Percentiles rank a stretch among this genome's conserved stretches.
Conservation (phyloP, 352 stramenopile species). For the Phytophthora constricta region DNA sequence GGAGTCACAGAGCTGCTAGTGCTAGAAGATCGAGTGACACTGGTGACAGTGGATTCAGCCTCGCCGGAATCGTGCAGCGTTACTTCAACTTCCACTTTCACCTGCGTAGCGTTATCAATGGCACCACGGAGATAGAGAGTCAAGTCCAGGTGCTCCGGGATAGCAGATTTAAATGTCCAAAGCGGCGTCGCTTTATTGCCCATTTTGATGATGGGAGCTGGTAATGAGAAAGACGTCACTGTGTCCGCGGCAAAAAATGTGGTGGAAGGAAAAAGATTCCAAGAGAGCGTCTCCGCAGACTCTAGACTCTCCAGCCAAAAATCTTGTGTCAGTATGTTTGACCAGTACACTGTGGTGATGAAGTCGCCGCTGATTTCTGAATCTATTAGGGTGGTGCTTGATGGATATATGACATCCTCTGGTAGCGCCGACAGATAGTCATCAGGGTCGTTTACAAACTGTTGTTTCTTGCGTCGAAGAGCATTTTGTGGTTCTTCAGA, state of each 20-base stretch:
- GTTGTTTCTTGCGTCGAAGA: conserved; percentile 40
- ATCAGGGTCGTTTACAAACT: conserved; percentile 45
- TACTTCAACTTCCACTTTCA: conserved; percentile 57
- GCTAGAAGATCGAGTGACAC: conserved; percentile 43
- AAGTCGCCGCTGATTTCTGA: conserved; percentile 29
- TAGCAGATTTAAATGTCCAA: conserved; percentile 47
- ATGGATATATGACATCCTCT: conserved; percentile 33
- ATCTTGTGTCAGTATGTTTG: conserved; percentile 40
- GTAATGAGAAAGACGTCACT: conserved; percentile 7
- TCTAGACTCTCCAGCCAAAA: conserved; percentile 68
- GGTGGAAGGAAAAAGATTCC: conserved; percentile 46
- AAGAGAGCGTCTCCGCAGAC: conserved; percentile 49
- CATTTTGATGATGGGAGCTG: conserved; percentile 34
- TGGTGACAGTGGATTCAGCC: conserved; percentile 62
- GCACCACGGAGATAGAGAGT: conserved; percentile 53
- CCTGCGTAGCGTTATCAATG: conserved; percentile 49
- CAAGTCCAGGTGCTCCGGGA: conserved; percentile 42
- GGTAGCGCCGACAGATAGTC: conserved; percentile 29
- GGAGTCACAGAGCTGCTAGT: conserved; percentile 13
- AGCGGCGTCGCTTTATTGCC: conserved; percentile 40
- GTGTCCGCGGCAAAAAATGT: conserved; percentile 39
- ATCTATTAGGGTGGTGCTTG: conserved; percentile 11
- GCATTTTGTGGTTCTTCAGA: conserved; percentile 41
- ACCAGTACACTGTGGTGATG: conserved; percentile 56
- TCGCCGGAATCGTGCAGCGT: conserved; percentile 50